Evolutionary conservation across 192 early-diverging fungal species (phyloP), one percentile per base, ranked within the genome.

Genomic region (Geranomyces variabilis): DNA sequence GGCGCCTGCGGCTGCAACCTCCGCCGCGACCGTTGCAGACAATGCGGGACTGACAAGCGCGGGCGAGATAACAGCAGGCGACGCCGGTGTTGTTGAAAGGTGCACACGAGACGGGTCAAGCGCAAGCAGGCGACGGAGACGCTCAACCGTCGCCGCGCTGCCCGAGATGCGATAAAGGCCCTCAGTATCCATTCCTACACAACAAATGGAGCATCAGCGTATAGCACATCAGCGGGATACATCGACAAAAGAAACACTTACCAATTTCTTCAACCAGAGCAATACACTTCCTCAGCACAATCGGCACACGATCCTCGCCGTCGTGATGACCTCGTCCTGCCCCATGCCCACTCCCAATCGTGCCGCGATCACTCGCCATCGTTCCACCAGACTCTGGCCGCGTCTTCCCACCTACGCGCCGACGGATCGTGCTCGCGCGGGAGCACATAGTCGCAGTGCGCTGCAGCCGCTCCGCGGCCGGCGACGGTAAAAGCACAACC

Each of bases 81-180:
- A 77, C 26, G 78, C 58, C 19, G 60, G 59, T 36, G 33, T 4
- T 31, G n/a, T 46, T 24, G 33, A 36, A 36, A 85, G 69, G 22
- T 84, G 69, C 36, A 85, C 82, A 19, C 66, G 28, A 10, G 53
- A 53, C 0, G 84, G 75, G 57, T 85, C 77, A 7, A 56, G 51
- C 6, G 76, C 72, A 36, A 85, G 85, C 26, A 83, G 49, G 2
- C 69, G 65, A 10, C 73, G 70, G 14, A 85, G 65, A 13, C 73
- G 69, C 15, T 84, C 71, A 9, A 85, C 72, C 4, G 75, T 81
- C 6, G 69, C 30, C 0, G 78, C 72, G 46, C 73, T 84, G 13
- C 84, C 84, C 14, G 83, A 82, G 8, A 85, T 74, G 51, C 84
- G 77, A 64, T 85, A 85, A 4, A 85, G 63, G 12, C 84, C 84